Evolutionary conservation across 805 yeast species (phyloP), one percentile per base, ranked within the genome.

Genomic region (Yamadazyma laniorum): DNA sequence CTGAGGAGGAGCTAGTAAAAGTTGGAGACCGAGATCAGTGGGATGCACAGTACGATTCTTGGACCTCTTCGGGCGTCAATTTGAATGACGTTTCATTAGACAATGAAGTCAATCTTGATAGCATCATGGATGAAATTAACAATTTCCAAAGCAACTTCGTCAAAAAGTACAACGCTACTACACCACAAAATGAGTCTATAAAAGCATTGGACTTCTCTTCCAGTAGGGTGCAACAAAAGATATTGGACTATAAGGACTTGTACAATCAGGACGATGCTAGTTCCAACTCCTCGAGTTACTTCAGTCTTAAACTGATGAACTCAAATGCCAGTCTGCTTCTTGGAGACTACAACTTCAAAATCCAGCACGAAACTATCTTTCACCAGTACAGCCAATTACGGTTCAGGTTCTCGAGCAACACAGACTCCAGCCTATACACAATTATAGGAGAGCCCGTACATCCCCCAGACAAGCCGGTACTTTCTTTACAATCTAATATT

Each of bases 331-430:
- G 25, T 11, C 29, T 16, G 21, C n/a, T 23, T 2, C 27, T 19
- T 17, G 42, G 19, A 32, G 39, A 41, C 11, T 55, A 59, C 40
- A 45, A 51, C 18, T 51, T 54, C 32, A 59, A 53, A 34, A 65
- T 64, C 18, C 70, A 65, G 39, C 58, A 67, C 44, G 72, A 67
- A 42, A 57, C 61, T 2, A 48, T 67, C 4, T 40, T 50, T 29
- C 53, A 61, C 2, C 67, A 67, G 35, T 67, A 66, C 51, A 65
- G 59, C 5, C 58, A 59, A 11, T 62, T 67, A 9, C 44, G 72
- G 25, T 50, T 64, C 13, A 47, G 72, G 22, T 67, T 40, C 25
- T 18, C 47, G 4, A 17, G 32, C 25, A 12, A 33, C 14, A 38
- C 48, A 5, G 40, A 40, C 21, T 39, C 34, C 23, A 16, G 17